A percentile compares a stretch with the other conserved stretches of the same genome.
Conservation (phyloP, 352 stramenopile species). For the Globisporangium ultimum region DNA sequence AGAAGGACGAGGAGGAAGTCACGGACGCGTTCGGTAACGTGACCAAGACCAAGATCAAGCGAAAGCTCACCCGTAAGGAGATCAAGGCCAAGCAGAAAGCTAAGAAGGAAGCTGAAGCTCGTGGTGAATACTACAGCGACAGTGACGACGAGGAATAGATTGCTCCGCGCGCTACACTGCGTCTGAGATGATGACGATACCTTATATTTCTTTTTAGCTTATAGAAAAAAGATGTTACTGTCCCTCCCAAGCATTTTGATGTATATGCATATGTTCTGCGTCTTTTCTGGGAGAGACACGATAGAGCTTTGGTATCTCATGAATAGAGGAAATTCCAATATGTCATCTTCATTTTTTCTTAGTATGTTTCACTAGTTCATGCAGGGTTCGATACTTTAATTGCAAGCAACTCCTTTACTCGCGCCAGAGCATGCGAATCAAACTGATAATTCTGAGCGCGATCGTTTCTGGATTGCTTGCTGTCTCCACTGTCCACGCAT, state of each 20-base stretch:
- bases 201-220: slow-evolving; percentile 38
- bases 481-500: too few relatives aligned
- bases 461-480: too few relatives aligned
- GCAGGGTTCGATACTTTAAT: too few relatives aligned
- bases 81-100: slow-evolving; percentile 87
- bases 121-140: slow-evolving; percentile 84
- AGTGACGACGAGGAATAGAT: slow-evolving; percentile 68
- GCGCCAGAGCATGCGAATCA: too few relatives aligned
- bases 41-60: slow-evolving; percentile 85
- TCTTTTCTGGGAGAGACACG: neutral
- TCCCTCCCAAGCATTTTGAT: neutral
- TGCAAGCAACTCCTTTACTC: too few relatives aligned
- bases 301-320: neutral
- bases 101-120: slow-evolving; percentile 84
- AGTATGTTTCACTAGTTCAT: neutral
- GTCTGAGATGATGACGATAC: slow-evolving; percentile 2
- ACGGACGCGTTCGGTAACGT: slow-evolving; percentile 86
- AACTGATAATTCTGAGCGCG: too few relatives aligned
- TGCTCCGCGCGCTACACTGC: slow-evolving; percentile 19
- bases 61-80: slow-evolving; percentile 89
- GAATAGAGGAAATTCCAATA: neutral
- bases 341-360: too few relatives aligned
- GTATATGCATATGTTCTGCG: neutral
- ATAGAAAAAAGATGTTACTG: slow-evolving; percentile 19
- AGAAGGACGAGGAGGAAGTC: slow-evolving; percentile 84